These are phyloP conservation scores for Lasiodiplodia gonubiensis DNA, from an alignment of 2,329 filamentous ascomycete genomes.

Conservation along the genomic window DNA sequence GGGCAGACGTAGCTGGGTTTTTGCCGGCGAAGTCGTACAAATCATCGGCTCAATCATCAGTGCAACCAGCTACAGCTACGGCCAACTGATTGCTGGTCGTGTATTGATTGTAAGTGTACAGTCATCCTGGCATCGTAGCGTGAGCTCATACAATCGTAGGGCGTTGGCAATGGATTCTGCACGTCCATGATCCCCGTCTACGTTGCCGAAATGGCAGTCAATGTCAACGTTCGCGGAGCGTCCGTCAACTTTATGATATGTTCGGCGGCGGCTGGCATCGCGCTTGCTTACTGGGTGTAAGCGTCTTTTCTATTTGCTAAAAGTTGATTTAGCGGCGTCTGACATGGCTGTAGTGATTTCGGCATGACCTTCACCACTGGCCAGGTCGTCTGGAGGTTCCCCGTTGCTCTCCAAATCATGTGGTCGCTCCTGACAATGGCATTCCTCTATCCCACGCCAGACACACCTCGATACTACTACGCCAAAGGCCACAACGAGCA, in stretches of 20 bases:
- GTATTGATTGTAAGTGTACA: slow-evolving; percentile 35
- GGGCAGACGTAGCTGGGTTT: slow-evolving; percentile 38
- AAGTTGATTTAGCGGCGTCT: background rate
- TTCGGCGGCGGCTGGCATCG: slow-evolving; percentile 36
- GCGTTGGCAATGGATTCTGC: slow-evolving; percentile 43
- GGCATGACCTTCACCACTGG: slow-evolving; percentile 39
- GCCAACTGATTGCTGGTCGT: slow-evolving; percentile 40
- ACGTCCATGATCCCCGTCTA: slow-evolving; percentile 40
- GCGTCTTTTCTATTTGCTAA: background rate
- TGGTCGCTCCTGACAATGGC: slow-evolving; percentile 36
- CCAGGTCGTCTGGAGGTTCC: slow-evolving; percentile 42
- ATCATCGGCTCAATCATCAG: slow-evolving; percentile 41
- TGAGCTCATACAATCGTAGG: slow-evolving; percentile 31
- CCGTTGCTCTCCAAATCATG: slow-evolving; percentile 41
- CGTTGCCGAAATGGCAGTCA: slow-evolving; percentile 40
- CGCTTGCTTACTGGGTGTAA: slow-evolving; percentile 44
- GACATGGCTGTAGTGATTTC: slow-evolving; percentile 35
- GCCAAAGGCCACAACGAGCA: slow-evolving; percentile 33
- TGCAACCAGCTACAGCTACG: slow-evolving; percentile 36
- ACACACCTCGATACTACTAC: slow-evolving; percentile 42
- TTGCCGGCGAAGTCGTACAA: slow-evolving; percentile 36
- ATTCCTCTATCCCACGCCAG: slow-evolving; percentile 36
- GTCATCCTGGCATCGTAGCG: background rate
- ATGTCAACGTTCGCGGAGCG: slow-evolving; percentile 37
- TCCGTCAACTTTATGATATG: slow-evolving; percentile 41